These are phyloP conservation scores for Isatis lusitanica DNA, from an alignment of 441 rosid species.

Conservation along the genomic window DNA sequence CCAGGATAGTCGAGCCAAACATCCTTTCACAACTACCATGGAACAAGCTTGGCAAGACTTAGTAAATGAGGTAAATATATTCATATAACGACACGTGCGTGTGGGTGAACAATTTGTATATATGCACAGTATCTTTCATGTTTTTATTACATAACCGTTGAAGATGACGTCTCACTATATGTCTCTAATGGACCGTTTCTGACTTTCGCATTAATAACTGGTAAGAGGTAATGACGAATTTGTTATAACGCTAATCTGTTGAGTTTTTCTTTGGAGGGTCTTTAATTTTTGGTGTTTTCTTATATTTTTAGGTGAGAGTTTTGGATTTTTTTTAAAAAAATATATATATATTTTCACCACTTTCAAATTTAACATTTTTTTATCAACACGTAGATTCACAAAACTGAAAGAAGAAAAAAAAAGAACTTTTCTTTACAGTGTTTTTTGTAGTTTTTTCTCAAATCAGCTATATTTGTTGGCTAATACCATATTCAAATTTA, in stretches of 20 bases:
- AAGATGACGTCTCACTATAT: slow-evolving; percentile 17
- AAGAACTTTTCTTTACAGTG: not conserved
- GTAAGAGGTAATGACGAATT: not conserved
- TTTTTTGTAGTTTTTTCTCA: not conserved
- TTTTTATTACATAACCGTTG: slow-evolving; percentile 20
- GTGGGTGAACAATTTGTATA: not conserved
- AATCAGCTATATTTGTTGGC: not conserved
- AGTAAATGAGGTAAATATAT: slow-evolving; percentile 45
- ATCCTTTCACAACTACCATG: slow-evolving; percentile 58
- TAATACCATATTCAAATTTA: not conserved
- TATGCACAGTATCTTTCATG: slow-evolving; percentile 3
- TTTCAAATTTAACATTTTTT: not conserved
- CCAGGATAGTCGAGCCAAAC: slow-evolving; percentile 48
- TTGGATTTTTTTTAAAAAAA: not conserved
- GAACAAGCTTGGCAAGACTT: slow-evolving; percentile 65
- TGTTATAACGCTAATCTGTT: not conserved
- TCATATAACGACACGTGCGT: not conserved
- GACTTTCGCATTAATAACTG: slow-evolving; percentile 1
- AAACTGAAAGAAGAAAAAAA: not conserved
- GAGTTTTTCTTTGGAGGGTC: not conserved
- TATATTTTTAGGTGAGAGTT: not conserved
- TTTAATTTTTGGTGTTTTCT: not conserved
- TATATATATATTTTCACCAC: too few relatives aligned
- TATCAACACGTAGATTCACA: not conserved
- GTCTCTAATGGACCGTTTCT: slow-evolving; percentile 14